Base-by-base conservation (phyloP, 768 basidiomycete species). In the Austroboletus festivus region DNA sequence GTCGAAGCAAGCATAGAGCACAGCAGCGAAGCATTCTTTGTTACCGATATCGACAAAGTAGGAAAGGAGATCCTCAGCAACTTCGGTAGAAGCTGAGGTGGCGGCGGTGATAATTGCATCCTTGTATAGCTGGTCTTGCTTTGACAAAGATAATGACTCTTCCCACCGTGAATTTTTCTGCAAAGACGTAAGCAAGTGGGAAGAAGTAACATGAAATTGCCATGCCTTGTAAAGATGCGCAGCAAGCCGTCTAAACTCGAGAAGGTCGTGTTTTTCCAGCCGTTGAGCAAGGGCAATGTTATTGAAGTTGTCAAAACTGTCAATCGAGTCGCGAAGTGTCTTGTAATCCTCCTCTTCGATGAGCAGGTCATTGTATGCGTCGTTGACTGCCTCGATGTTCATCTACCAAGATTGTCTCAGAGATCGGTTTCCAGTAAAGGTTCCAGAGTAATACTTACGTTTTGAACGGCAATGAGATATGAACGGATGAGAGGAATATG, bases 321-420 rank as follows among this genome's bases (percentile, higher is more conserved):
- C 95, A 44, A 98, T 94, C 10, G 92, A 94, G 68, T 96, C 96
- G 9, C 95, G 89, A 8, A 99, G 80, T 0, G 95, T 97, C 69
- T 95, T 93, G 76, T 94, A 92, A 65, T 99, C 95, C 70, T 99
- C 96, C 68, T 99, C 96, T 68, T 99, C 96, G 51, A 99, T 98
- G 37, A 98, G 77, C n/a, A 99, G 75, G 61, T 93, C 89, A 60
- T 98, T 97, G 73, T 96, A 97, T 8, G 95, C 94, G 56, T 96
- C 93, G 62, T 99, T 99, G 62, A 99, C 92, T 15, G 94, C 91
- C 63, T 94, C 91, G 39, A 98, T 82, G 68, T 99, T 97, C 63
- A 95, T 78, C 85, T 95, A 66, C 20, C 13, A 37, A n/a, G 20
- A 34, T 31, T n/a, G n/a, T 59, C 26, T n/a, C n/a, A n/a, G n/a